Evolutionary conservation across 176 grass and related monocot species (phyloP), one percentile per base, ranked within the genome.

Genomic region (Oryza meridionalis): DNA sequence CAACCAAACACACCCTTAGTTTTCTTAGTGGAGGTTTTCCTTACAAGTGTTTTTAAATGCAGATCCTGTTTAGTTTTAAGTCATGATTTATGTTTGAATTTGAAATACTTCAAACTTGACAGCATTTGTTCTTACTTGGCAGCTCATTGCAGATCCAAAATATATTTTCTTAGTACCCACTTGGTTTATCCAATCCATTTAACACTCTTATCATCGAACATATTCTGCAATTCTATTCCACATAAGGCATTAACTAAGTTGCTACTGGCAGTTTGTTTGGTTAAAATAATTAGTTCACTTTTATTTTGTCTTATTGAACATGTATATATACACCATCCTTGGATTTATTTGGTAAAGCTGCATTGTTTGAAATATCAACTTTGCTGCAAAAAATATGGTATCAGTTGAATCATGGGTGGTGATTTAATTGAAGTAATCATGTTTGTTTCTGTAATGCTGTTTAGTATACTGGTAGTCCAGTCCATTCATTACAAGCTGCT

Each of bases 31-130:
- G 21, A 42, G 16, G 5, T 83, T 59, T 81, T 81, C 8, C 2
- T 81, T 19, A 38, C 70, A 67, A 12, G 45, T 13, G 33, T 6
- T 47, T 46, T 50, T 7, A 51, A 22, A 22, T 22, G 12, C 71
- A 9, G 7, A 65, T 29, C 3, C 22, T 44, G 4, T 65, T 14
- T 21, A 43, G 43, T 73, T 79, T 26, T n/a, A 38, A 73, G 55
- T 45, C 73, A 42, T 82, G 26, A 42, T 72, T 85, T 85, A 76
- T 44, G 72, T 77, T 47, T 77, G 2, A 72, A 77, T 59, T 81
- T 69, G 46, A 68, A 82, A n/a, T 65, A 14, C 12, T 72, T 45
- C 12, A 53, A 43, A 13, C 65, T 51, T 67, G 14, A 72, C 21
- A 82, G 38, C 22, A 43, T 25, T 51, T 65, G 51, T 74, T 75